Evolutionary conservation across 371 early-diverging fungal species (phyloP), one percentile per base, ranked within the genome.

Genomic region (Mucor ambiguus): DNA sequence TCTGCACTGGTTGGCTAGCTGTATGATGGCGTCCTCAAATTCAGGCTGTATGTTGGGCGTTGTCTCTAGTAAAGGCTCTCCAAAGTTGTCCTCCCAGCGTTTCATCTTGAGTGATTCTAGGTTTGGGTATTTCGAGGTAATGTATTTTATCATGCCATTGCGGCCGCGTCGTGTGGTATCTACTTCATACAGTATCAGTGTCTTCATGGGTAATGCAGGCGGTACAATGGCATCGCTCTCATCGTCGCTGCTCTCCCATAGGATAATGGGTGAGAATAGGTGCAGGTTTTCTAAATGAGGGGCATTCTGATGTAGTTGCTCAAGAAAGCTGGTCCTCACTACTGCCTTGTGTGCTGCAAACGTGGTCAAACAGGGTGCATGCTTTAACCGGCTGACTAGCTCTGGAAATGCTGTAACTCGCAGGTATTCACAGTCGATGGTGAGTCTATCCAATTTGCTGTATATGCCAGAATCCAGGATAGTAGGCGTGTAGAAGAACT

Each of bases 41-140:
- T 52, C 52, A 52, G 52, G 52, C 24, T 52, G 52, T 28, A 52
- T 52, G 28, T 52, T 52, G 16, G 52, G 28, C 28, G 52, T 14
- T 16, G 28, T 11, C 14, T 52, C 52, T 6, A 52, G 5, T 14
- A 28, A 16, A 12, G 52, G 52, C 24, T 52, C 52, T 52, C 52
- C 52, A 52, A 52, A 28, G 52, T 52, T 52, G 28, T 52, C 52
- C 6, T 52, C 52, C 52, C 52, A 52, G 24, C 52, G 11, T 52
- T 52, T 52, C 52, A 52, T 52, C 52, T 52, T 52, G 26, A 52
- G 12, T 12, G 52, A 52, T 6, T 52, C 28, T 52, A 52, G 14
- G 26, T 52, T 28, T 28, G 52, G 52, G 52, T 52, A 52, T 52
- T 52, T 52, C 14, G 28, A 52, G 4, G 52, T 52, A 3, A 52